Conservation (phyloP, 2,329 filamentous ascomycete genomes). For the Coniochaeta sp. region DNA sequence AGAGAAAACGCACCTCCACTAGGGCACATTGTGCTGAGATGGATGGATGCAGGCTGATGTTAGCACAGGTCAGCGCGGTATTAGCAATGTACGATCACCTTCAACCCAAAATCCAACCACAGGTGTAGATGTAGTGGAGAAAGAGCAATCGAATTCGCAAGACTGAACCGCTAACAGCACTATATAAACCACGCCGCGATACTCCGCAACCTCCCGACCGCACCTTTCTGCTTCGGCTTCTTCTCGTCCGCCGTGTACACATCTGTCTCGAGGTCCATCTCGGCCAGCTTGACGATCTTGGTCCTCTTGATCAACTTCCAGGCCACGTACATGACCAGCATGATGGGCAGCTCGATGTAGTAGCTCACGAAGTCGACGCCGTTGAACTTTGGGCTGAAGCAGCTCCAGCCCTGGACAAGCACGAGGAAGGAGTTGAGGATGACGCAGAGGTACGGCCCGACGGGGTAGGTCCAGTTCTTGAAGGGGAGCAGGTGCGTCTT, state of each 20-base stretch:
- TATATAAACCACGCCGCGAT: constrained; percentile 1
- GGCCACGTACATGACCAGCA: constrained; percentile 44
- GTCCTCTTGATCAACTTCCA: constrained; percentile 39
- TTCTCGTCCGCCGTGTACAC: constrained; percentile 12
- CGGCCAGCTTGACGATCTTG: constrained; percentile 8
- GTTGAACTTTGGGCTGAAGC: constrained; percentile 52
- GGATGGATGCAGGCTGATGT: too few relatives aligned
- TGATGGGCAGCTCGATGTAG: constrained; percentile 56
- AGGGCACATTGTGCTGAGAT: too few relatives aligned
- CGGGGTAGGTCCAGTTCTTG: constrained; percentile 61
- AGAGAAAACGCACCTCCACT: too few relatives aligned
- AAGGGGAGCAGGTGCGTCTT: constrained; percentile 56
- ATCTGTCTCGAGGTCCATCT: constrained; percentile 17
- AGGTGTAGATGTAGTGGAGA: too few relatives aligned
- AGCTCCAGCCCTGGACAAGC: constrained; percentile 56
- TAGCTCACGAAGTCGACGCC: constrained; percentile 55
- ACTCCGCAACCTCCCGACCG: constrained; percentile 5
- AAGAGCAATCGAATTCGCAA: neutral
- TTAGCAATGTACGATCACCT: too few relatives aligned
- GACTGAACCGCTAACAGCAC: neutral
- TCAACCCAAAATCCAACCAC: too few relatives aligned
- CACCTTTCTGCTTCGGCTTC: constrained; percentile 2
- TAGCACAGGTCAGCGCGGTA: too few relatives aligned
- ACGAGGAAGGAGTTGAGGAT: constrained; percentile 53
- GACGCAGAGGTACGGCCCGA: constrained; percentile 50